Base-by-base conservation (phyloP, 1,139 yeast species). In the Meyerozyma sp. region DNA sequence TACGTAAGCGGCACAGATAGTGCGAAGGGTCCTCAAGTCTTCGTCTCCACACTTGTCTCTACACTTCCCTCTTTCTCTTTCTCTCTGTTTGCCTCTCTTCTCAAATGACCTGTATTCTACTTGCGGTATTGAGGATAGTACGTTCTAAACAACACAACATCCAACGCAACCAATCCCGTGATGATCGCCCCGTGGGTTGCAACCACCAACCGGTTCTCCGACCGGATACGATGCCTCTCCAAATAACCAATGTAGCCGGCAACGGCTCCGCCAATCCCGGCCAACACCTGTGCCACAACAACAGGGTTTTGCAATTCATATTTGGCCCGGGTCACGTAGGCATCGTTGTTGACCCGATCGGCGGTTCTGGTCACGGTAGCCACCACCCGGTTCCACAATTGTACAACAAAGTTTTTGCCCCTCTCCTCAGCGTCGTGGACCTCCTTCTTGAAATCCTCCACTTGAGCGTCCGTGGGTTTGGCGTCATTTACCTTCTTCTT, bases 271-370 rank as follows among this genome's bases (percentile, higher is more conserved):
- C 77, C 70, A n/a, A 74, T 58, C 27, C 79, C 75, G 40, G 79
- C 71, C 36, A 78, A 65, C 2, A 73, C 61, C 61, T 81, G 85
- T 32, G 77, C 62, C 20, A 77, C 63, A 42, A 82, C 84, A 13
- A 77, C 84, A 1, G 88, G 88, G 65, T 82, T 81, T 57, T 79
- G 72, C 50, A 81, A 66, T 57, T 79, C 82, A 13, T 10, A 20
- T 25, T 34, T 34, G 14, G 37, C 37, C 10, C 37, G 5, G 26
- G 37, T 11, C 11, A 34, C 37, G 14, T 11, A 9, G 16, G 37
- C 37, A 25, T 34, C 26, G 26, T 13, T 16, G 26, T 16, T 18
- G 13, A 34, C 26, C 11, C 13, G 26, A 11, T 21, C 37, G 9
- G 37, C 25, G 9, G 37, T 34, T 8, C 26, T 16, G 8, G 37